Percentiles rank a stretch among this genome's conserved stretches.
phyloP scores from a whole-genome alignment of 208 protist genomes.

The Polymyxa betae region DNA sequence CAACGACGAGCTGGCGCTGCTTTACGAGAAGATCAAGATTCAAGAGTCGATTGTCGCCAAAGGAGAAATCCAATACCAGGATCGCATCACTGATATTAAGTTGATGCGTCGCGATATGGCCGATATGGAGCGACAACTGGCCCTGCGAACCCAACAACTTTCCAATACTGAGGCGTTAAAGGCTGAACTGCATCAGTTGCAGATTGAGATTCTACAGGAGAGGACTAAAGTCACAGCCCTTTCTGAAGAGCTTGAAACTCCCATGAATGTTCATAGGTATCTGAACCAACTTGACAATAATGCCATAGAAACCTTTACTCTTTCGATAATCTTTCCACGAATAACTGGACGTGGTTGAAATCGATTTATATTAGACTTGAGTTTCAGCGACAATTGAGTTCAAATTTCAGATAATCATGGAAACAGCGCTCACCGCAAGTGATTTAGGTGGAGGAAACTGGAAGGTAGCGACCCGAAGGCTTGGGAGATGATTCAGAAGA shows the following conservation, averaged over 20 bases:
- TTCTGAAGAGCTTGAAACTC: slow-evolving; percentile 92
- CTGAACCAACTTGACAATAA: background rate
- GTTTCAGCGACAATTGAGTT: no score
- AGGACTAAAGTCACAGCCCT: slow-evolving; percentile 78
- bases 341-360: no score
- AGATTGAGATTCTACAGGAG: slow-evolving; percentile 84
- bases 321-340: no score
- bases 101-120: slow-evolving; percentile 82
- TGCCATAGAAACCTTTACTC: background rate
- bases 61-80: slow-evolving; percentile 89
- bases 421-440: no score
- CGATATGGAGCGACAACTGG: slow-evolving; percentile 81
- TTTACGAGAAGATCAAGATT: slow-evolving; percentile 96
- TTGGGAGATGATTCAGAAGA: slow-evolving; percentile 93
- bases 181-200: slow-evolving; percentile 79
- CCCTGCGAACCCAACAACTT: slow-evolving; percentile 57
- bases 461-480: slow-evolving; percentile 79
- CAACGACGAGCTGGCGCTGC: slow-evolving; percentile 93
- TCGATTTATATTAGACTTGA: no score
- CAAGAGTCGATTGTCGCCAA: slow-evolving; percentile 88
- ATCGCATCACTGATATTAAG: slow-evolving; percentile 82
- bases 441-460: slow-evolving; percentile 90
- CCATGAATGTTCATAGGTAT: slow-evolving; percentile 92
- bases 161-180: slow-evolving; percentile 62
- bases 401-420: no score